phyloP scores from a whole-genome alignment of 2,329 filamentous ascomycete genomes.

The Neonectria ditissima region DNA sequence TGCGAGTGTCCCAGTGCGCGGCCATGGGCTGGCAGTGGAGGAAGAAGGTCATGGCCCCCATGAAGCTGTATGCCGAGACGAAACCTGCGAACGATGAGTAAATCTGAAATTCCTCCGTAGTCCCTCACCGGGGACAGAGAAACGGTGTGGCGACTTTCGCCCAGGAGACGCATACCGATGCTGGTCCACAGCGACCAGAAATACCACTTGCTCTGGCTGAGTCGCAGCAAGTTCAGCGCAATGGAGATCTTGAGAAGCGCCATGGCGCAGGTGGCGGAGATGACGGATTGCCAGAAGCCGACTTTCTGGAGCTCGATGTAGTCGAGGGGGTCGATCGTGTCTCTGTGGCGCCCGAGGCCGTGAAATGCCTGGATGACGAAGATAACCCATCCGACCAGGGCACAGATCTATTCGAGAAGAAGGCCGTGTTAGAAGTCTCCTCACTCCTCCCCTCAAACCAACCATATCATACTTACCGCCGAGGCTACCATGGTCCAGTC shows the following conservation, averaged over 20 bases:
- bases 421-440: not conserved
- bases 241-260: constrained; percentile 33
- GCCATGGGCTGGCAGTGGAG: constrained; percentile 30
- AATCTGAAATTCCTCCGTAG: too few species aligned
- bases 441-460: not conserved
- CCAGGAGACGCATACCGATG: constrained; percentile 8
- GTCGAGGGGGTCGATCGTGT: constrained; percentile 12
- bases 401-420: constrained; percentile 17
- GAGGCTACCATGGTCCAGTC: constrained; percentile 33
- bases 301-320: constrained; percentile 20
- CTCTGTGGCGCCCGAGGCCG: constrained; percentile 30
- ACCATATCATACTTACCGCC: constrained; percentile 6
- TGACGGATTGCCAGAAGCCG: constrained; percentile 33
- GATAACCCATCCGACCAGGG: constrained; percentile 30
- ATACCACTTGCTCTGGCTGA: constrained; percentile 28
- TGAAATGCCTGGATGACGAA: constrained; percentile 26
- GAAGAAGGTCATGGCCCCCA: constrained; percentile 29
- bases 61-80: constrained; percentile 31
- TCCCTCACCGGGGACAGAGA: too few species aligned
- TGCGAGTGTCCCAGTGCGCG: constrained; percentile 22
- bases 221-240: constrained; percentile 28
- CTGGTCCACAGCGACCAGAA: constrained; percentile 26
- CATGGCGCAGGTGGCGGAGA: constrained; percentile 27
- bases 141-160: too few species aligned
- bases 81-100: constrained; percentile 15